A percentile compares a stretch with the other conserved stretches of the same genome.
These are phyloP conservation scores for Nitzschia sp. DNA, from an alignment of 108 stramenopile genomes.

Conservation along the genomic window DNA sequence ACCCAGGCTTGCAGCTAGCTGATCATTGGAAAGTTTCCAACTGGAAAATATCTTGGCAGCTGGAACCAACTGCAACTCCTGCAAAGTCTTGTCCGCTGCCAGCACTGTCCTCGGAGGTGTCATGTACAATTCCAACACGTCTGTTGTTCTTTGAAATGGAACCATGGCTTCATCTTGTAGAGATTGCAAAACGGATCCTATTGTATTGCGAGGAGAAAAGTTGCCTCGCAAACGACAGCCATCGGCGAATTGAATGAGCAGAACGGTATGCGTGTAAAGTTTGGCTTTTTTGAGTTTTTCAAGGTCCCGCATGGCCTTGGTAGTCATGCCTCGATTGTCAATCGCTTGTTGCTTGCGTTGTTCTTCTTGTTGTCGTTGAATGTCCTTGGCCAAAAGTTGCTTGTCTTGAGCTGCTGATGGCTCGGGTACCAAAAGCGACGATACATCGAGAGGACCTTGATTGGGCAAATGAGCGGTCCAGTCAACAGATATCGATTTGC, in stretches of 20 bases:
- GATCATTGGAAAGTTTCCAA: constrained; percentile 48
- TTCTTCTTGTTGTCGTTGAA: constrained; percentile 41
- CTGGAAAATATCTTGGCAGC: constrained; percentile 78
- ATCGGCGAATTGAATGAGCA: constrained; percentile 69
- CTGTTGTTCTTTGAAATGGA: neutral
- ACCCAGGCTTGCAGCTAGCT: neutral
- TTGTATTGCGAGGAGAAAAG: constrained; percentile 58
- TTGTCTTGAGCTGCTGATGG: constrained; percentile 32
- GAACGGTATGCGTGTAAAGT: constrained; percentile 69
- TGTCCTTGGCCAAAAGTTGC: constrained; percentile 52
- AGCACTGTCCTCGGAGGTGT: constrained; percentile 72
- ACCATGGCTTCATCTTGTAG: constrained; percentile 26
- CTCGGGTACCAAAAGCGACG: neutral
- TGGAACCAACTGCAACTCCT: constrained; percentile 68
- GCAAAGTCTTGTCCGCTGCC: constrained; percentile 44
- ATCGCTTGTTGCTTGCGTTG: constrained; percentile 56
- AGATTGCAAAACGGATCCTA: constrained; percentile 41
- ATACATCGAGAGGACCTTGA: neutral
- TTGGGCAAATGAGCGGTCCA: neutral
- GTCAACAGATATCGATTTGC: neutral
- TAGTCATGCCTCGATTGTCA: constrained; percentile 72
- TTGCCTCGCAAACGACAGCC: constrained; percentile 56
- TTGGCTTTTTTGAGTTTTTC: constrained; percentile 71
- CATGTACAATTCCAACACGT: constrained; percentile 68
- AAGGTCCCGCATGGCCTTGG: constrained; percentile 85